Percentiles rank a stretch among this genome's conserved stretches.
Conservation (phyloP, 164 flowering plant species). For the Malania oleifera region DNA sequence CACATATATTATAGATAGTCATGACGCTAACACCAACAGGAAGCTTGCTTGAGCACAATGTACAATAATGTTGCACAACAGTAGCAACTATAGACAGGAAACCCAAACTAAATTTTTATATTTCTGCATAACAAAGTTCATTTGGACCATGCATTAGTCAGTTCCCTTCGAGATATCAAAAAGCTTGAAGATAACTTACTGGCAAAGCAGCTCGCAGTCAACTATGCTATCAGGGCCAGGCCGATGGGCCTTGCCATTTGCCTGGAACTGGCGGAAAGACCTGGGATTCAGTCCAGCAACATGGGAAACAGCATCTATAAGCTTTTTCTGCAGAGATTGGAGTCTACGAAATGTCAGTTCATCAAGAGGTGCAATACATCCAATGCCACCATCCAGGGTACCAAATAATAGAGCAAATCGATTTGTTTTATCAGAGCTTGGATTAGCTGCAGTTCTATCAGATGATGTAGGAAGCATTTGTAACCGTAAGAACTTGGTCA, state of each 20-base stretch:
- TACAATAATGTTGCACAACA: too few relatives aligned
- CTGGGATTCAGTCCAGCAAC: slow-evolving; percentile 86
- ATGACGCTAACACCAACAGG: too few relatives aligned
- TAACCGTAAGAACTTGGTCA: slow-evolving; percentile 85
- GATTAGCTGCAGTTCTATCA: slow-evolving; percentile 41
- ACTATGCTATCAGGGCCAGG: slow-evolving; percentile 97
- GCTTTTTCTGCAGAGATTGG: slow-evolving; percentile 81
- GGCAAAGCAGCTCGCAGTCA: slow-evolving; percentile 93
- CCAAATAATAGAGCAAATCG: slow-evolving; percentile 89
- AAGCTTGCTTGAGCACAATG: too few relatives aligned
- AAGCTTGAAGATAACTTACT: slow-evolving; percentile 45
- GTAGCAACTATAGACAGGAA: too few relatives aligned
- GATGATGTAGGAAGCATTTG: slow-evolving; percentile 80
- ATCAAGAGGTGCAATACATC: slow-evolving; percentile 95
- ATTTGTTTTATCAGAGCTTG: slow-evolving; percentile 80
- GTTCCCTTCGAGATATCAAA: neutral
- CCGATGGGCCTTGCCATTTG: slow-evolving; percentile 87
- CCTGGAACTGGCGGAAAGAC: slow-evolving; percentile 74
- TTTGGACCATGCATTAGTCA: too few relatives aligned
- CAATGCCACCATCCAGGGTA: slow-evolving; percentile 90
- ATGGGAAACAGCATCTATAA: slow-evolving; percentile 86
- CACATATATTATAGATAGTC: too few relatives aligned
- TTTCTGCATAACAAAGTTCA: too few relatives aligned
- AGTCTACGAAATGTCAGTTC: slow-evolving; percentile 92
- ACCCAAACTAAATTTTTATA: too few relatives aligned